Evolutionary conservation across 1,284 basidiomycete species (phyloP).

Genomic region (Phlebopus sp.): DNA sequence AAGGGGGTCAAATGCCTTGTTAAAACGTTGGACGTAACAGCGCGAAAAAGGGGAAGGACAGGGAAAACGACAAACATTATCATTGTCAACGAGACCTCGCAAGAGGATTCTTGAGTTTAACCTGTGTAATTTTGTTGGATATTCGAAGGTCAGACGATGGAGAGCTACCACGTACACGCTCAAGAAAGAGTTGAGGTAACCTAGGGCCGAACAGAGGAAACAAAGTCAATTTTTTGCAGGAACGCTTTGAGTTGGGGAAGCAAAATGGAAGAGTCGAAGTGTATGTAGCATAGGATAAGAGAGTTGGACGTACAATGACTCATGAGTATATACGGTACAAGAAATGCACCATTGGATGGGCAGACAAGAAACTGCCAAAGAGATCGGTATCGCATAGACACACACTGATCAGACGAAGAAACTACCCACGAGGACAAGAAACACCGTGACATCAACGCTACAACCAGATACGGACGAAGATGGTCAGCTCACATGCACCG

Average conservation of each 20-base stretch:
- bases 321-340: slow-evolving; percentile 33
- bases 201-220: slow-evolving; percentile 3
- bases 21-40: not conserved
- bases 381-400: not conserved
- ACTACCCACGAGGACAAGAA: slow-evolving; percentile 26
- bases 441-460: slow-evolving; percentile 29
- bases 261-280: not conserved
- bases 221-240: not conserved
- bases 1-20: not conserved
- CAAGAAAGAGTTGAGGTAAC: slow-evolving; percentile 33
- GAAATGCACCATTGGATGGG: slow-evolving; percentile 32
- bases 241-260: not conserved
- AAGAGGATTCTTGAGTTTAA: slow-evolving; percentile 30
- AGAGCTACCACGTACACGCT: slow-evolving; percentile 24
- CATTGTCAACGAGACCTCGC: slow-evolving; percentile 27
- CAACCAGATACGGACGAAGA: not conserved
- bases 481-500: too few relatives aligned
- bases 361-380: slow-evolving; percentile 26
- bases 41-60: not conserved
- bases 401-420: slow-evolving; percentile 1
- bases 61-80: slow-evolving; percentile 20
- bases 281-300: not conserved
- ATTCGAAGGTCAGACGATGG: not conserved
- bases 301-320: slow-evolving; percentile 25
- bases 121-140: slow-evolving; percentile 8